phyloP scores from a whole-genome alignment of 1,284 basidiomycete genomes.

The Ceratobasidium sp. region DNA sequence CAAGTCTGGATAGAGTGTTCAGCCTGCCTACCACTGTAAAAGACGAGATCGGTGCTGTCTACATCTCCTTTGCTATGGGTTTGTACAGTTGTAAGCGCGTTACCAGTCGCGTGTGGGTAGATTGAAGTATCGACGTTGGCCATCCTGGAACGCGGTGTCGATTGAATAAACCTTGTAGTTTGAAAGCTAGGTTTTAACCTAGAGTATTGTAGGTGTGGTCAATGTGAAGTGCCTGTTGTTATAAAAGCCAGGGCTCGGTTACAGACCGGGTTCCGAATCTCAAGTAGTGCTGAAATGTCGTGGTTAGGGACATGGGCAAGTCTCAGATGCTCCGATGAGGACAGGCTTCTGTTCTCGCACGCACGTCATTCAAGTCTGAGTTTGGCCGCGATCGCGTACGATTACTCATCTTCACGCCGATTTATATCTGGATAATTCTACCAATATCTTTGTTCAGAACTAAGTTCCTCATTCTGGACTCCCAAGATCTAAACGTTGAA shows the following conservation, averaged over 20 bases:
- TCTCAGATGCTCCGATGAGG: not conserved
- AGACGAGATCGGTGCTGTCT: constrained; percentile 31
- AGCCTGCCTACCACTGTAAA: constrained; percentile 34
- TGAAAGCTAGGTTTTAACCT: not conserved
- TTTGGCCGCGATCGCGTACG: not conserved
- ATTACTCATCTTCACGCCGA: too few relatives aligned
- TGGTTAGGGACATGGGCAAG: constrained; percentile 8
- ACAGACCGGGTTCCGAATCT: not conserved
- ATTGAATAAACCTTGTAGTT: not conserved
- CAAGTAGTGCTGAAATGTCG: not conserved
- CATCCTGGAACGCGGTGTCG: constrained; percentile 14
- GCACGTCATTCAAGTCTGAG: not conserved
- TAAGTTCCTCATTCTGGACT: too few relatives aligned
- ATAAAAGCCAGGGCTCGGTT: not conserved
- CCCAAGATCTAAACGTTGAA: too few relatives aligned
- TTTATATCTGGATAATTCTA: too few relatives aligned
- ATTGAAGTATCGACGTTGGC: constrained; percentile 31
- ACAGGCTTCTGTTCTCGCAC: not conserved
- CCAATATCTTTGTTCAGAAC: too few relatives aligned
- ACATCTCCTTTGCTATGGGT: constrained; percentile 30
- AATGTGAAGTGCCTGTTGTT: not conserved
- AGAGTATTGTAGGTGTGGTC: not conserved
- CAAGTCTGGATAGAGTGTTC: not conserved
- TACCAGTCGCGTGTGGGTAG: constrained; percentile 36
- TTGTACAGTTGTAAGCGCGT: constrained; percentile 33